Conservation (phyloP, 225 moss, liverwort and hornwort genomes). For the Straminergon stramineum region DNA sequence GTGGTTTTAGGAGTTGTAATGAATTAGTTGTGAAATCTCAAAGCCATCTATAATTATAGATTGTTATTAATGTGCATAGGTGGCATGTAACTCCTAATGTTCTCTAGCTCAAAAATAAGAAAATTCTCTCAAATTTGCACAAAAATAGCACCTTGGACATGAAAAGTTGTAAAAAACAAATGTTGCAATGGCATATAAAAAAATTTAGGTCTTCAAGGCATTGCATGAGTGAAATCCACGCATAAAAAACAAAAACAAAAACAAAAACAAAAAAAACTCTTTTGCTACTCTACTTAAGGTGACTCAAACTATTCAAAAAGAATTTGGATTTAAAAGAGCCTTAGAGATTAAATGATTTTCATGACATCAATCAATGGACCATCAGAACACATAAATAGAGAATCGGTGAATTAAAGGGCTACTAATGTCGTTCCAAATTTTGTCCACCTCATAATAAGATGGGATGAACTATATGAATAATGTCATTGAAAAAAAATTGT, state of each 20-base stretch:
- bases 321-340: not conserved
- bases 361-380: not conserved
- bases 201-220: not conserved
- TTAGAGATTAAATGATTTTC: not conserved
- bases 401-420: not conserved
- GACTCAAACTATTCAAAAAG: not conserved
- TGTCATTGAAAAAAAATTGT: not conserved
- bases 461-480: not conserved
- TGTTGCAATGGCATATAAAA: not conserved
- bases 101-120: not conserved
- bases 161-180: not conserved
- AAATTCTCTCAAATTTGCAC: not conserved
- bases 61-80: not conserved
- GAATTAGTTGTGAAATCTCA: not conserved
- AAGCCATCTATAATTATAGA: not conserved
- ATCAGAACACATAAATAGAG: fast-evolving
- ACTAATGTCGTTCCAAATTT: not conserved
- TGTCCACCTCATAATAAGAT: not conserved
- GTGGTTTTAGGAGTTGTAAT: not conserved
- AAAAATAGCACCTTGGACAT: not conserved
- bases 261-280: too few relatives aligned
- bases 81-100: not conserved
- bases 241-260: not conserved
- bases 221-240: not conserved
- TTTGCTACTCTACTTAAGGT: not conserved